These are phyloP conservation scores for Aspergillus fumigatus DNA, from an alignment of 2,329 filamentous ascomycete genomes.

Conservation along the genomic window DNA sequence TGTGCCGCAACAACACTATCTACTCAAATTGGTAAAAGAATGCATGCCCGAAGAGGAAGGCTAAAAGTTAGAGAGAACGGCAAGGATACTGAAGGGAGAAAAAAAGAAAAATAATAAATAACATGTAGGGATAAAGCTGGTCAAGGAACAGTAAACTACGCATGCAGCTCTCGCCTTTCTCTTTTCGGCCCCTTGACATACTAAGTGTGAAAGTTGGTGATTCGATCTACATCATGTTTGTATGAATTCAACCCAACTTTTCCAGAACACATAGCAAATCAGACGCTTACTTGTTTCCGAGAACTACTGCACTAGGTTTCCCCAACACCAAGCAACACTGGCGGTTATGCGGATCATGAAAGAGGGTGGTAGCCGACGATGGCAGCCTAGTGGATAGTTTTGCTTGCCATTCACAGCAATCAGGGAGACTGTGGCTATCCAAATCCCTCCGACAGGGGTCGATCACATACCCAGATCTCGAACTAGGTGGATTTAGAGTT, in stretches of 20 bases:
- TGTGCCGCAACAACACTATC: conserved; percentile 19
- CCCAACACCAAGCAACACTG: conserved; percentile 22
- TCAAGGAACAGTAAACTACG: conserved; percentile 15
- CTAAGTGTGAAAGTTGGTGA: conserved; percentile 17
- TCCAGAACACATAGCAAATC: conserved; percentile 6
- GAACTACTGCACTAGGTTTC: conserved; percentile 13
- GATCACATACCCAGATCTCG: conserved; percentile 10
- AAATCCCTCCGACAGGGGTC: conserved; percentile 10
- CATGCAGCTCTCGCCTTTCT: conserved; percentile 10
- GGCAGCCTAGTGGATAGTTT: conserved; percentile 11
- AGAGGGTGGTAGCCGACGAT: conserved; percentile 12
- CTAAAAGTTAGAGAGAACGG: conserved; percentile 3
- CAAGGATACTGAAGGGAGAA: conserved; percentile 8
- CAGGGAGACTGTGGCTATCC: conserved; percentile 8
- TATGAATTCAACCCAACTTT: conserved; percentile 14
- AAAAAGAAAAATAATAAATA: conserved; percentile 4
- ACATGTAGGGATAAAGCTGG: conserved; percentile 13
- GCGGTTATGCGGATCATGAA: conserved; percentile 27
- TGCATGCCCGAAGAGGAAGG: conserved; percentile 2
- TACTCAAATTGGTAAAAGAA: conserved; percentile 12
- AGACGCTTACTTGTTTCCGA: conserved; percentile 9
- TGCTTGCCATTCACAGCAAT: conserved; percentile 8
- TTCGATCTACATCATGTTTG: conserved; percentile 18
- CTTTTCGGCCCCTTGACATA: conserved; percentile 12
- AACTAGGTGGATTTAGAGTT: conserved; percentile 16